A percentile compares a stretch with the other conserved stretches of the same genome.
These are phyloP conservation scores for Hibiscus tridactylites DNA, from an alignment of 345 rosid species.

Conservation along the genomic window DNA sequence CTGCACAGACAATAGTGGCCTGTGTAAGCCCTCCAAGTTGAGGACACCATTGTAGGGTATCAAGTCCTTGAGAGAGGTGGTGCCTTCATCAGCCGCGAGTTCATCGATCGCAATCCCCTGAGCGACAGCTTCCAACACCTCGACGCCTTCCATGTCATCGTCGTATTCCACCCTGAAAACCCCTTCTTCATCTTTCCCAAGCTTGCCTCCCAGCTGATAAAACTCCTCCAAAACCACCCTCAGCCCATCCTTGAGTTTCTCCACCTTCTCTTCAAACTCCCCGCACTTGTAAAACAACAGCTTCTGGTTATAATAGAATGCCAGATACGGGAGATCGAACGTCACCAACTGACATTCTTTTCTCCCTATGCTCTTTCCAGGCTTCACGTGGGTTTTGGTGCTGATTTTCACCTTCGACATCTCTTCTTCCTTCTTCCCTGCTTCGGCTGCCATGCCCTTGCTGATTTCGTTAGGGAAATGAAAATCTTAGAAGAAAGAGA, in stretches of 20 bases:
- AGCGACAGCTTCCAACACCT: conserved; percentile 52
- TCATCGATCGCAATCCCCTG: conserved; percentile 52
- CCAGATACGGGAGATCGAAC: conserved; percentile 86
- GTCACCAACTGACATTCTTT: conserved; percentile 64
- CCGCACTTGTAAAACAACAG: conserved; percentile 51
- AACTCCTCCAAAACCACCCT: conserved; percentile 61
- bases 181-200: conserved; percentile 75
- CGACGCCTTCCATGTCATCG: conserved; percentile 72
- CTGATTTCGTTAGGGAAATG: not conserved
- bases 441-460: conserved; percentile 16
- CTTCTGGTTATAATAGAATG: conserved; percentile 88
- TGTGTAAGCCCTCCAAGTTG: conserved; percentile 69
- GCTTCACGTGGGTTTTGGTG: conserved; percentile 51
- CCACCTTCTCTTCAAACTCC: conserved; percentile 42
- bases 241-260: conserved; percentile 66
- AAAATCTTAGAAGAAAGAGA: conserved; percentile 2
- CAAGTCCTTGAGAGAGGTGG: conserved; percentile 46
- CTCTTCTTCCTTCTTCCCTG: conserved; percentile 7
- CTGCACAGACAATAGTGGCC: conserved; percentile 70
- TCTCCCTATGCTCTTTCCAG: conserved; percentile 48
- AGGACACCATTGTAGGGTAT: conserved; percentile 57
- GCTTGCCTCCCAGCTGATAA: conserved; percentile 72
- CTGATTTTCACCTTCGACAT: conserved; percentile 34
- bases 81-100: conserved; percentile 59
- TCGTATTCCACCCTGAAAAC: conserved; percentile 72